These are phyloP conservation scores for Fraxinus xanthoxyloides DNA, from an alignment of 305 asterid genomes.

Conservation along the genomic window DNA sequence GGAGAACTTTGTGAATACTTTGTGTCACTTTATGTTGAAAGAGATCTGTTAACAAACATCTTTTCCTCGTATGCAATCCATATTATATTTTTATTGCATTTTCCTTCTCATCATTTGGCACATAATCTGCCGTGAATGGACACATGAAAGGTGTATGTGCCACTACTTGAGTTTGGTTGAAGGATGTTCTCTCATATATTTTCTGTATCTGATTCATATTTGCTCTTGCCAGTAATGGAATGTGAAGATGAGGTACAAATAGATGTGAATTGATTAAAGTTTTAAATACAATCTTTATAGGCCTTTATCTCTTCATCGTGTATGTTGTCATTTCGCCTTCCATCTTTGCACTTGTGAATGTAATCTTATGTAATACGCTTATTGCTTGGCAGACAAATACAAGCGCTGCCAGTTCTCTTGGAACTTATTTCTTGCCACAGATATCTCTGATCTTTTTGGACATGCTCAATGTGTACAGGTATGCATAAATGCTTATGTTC, in stretches of 20 bases:
- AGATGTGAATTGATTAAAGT: neutral
- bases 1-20: neutral
- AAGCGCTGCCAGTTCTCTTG: constrained; percentile 87
- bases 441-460: constrained; percentile 79
- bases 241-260: neutral
- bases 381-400: constrained; percentile 80
- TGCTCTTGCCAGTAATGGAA: neutral
- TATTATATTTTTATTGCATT: neutral
- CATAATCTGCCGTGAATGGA: neutral
- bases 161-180: neutral
- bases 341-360: constrained; percentile 6
- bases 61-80: neutral
- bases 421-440: constrained; percentile 86
- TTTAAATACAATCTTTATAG: neutral
- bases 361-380: constrained; percentile 9
- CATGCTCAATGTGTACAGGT: constrained; percentile 99
- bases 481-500: constrained; percentile 1
- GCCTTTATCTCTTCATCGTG: neutral
- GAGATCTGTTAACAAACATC: neutral
- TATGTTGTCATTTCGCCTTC: neutral
- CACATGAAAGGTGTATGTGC: neutral
- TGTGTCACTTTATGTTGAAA: neutral
- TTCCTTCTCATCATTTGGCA: neutral
- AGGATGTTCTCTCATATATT: neutral
- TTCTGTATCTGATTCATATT: neutral